Percentiles rank a stretch among this genome's conserved stretches.
Evolutionary conservation across 768 basidiomycete genomes (phyloP).

Genomic region (Fomitopsis serialis): DNA sequence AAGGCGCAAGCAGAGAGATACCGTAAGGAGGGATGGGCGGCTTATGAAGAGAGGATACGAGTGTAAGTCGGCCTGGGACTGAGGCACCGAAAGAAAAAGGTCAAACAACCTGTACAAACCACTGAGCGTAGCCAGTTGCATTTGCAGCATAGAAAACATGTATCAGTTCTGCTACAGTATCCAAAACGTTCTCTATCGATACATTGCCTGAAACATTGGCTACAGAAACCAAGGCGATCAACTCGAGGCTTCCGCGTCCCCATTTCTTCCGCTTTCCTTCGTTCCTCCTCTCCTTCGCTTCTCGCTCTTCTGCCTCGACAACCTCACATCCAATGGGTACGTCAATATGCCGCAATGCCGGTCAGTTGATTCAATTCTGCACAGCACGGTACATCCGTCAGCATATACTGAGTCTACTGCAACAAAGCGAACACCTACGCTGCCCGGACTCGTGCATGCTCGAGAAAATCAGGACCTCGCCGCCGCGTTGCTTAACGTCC

Average conservation of each 20-base stretch:
- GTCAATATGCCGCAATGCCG: conserved; percentile 91
- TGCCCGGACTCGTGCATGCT: conserved; percentile 99
- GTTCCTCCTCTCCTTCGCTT: conserved; percentile 47
- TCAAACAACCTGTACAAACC: not conserved
- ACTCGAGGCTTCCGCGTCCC: not conserved
- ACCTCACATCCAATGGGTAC: conserved; percentile 95
- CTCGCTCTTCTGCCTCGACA: conserved; percentile 87
- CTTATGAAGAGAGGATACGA: conserved; percentile 43
- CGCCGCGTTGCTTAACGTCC: conserved; percentile 81
- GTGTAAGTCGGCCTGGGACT: not conserved
- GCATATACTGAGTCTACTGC: not conserved
- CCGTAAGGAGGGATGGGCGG: conserved; percentile 82
- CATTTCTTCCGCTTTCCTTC: conserved; percentile 16
- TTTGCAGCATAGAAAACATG: not conserved
- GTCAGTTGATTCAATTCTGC: conserved; percentile 94
- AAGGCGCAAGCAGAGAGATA: conserved; percentile 80
- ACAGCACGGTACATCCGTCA: not conserved
- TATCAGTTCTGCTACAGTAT: not conserved
- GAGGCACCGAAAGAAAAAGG: not conserved
- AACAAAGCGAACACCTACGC: conserved; percentile 42
- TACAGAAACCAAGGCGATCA: not conserved
- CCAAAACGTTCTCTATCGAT: not conserved
- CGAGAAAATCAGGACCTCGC: conserved; percentile 94
- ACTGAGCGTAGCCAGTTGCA: too few relatives aligned
- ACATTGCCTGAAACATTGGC: not conserved